phyloP scores from a whole-genome alignment of 495 filamentous ascomycete genomes.

The Poronia punctata region DNA sequence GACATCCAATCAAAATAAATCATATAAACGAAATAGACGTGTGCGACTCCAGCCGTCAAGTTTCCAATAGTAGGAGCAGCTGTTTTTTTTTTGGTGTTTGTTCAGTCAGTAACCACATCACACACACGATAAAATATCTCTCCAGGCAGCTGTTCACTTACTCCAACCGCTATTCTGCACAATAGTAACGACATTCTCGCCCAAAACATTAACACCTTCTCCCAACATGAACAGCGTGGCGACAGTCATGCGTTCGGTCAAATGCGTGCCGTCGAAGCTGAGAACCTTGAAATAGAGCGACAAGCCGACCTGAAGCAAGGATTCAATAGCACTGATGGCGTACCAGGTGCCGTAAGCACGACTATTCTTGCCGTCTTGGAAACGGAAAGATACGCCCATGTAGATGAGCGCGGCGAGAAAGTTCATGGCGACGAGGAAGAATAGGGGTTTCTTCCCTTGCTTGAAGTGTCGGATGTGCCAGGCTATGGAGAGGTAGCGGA shows the following conservation, averaged over 20 bases:
- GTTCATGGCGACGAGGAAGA: constrained; percentile 37
- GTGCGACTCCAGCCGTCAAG: constrained; percentile 19
- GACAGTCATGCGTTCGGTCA: constrained; percentile 56
- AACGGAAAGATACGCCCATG: constrained; percentile 34
- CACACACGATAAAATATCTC: no score
- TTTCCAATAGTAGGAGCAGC: constrained; percentile 19
- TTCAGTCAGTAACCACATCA: no score
- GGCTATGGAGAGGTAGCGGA: constrained; percentile 50
- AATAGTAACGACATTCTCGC: constrained; percentile 21
- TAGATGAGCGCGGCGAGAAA: constrained; percentile 39
- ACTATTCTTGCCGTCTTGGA: constrained; percentile 21
- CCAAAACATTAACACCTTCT: constrained; percentile 45
- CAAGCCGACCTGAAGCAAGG: constrained; percentile 40
- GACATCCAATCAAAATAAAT: constrained; percentile 57
- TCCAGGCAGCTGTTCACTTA: no score
- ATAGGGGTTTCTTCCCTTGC: constrained; percentile 23
- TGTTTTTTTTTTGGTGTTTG: no score
- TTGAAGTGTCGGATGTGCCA: constrained; percentile 36
- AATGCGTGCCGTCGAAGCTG: constrained; percentile 57
- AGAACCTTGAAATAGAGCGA: constrained; percentile 48
- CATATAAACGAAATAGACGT: constrained; percentile 56
- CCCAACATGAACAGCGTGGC: constrained; percentile 64
- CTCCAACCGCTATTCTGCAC: constrained; percentile 24
- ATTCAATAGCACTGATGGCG: constrained; percentile 47
- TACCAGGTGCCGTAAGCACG: constrained; percentile 40